Evolutionary conservation across 202 grass and related monocot species (phyloP).

Genomic region (Eragrostis tef): DNA sequence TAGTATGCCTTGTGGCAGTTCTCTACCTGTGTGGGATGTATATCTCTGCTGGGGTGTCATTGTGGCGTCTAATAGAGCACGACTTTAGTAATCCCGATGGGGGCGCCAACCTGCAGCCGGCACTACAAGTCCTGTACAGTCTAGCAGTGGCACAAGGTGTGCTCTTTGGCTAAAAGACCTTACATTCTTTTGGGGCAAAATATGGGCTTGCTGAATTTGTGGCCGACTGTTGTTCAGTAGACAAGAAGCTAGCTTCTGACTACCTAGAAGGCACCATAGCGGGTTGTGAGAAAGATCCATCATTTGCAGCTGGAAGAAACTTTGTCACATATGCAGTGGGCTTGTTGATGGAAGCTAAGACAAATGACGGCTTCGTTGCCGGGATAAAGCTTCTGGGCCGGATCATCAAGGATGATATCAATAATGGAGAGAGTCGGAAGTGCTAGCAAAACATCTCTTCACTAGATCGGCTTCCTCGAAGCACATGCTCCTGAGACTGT

Average conservation of each 20-base stretch:
- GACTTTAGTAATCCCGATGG: neutral
- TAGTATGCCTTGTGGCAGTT: neutral
- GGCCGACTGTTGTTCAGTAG: no score
- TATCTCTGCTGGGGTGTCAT: neutral
- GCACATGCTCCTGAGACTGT: neutral
- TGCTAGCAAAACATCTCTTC: neutral
- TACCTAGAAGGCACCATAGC: no score
- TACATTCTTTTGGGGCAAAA: neutral
- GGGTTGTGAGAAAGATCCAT: conserved; percentile 10
- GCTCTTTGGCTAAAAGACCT: neutral
- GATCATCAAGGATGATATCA: neutral
- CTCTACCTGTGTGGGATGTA: neutral
- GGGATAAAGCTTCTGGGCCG: neutral
- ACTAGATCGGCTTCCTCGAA: neutral
- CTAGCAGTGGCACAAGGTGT: neutral
- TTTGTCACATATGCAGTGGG: conserved; percentile 3
- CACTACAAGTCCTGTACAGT: neutral
- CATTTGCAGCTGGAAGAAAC: neutral
- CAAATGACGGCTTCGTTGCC: neutral
- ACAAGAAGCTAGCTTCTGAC: no score
- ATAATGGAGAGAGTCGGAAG: no score
- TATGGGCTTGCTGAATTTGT: no score
- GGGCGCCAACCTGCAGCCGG: neutral
- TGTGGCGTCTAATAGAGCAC: neutral
- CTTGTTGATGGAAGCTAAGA: conserved; percentile 3